These are phyloP conservation scores for Clitopilus hobsonii DNA, from an alignment of 768 basidiomycete genomes.

Conservation along the genomic window DNA sequence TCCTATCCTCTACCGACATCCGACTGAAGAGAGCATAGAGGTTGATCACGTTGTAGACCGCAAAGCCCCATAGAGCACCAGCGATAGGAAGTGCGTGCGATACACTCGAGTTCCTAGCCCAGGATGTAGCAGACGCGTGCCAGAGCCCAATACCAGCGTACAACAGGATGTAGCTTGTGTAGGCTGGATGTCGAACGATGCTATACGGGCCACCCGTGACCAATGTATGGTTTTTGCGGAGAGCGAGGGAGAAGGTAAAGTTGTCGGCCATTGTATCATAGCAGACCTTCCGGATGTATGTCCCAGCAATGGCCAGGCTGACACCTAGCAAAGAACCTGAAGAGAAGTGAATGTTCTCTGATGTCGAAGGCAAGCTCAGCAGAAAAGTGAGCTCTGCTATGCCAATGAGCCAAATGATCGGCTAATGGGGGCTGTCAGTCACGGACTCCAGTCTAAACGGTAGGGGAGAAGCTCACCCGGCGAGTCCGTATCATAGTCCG, in stretches of 20 bases:
- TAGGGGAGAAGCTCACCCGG: neutral
- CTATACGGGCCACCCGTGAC: slow-evolving; percentile 35
- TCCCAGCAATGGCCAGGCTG: slow-evolving; percentile 19
- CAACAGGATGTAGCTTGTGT: slow-evolving; percentile 8
- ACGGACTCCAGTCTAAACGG: neutral
- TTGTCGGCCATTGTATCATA: slow-evolving; percentile 29
- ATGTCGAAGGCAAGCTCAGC: neutral
- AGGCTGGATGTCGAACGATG: slow-evolving; percentile 36
- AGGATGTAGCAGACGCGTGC: neutral
- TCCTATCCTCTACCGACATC: neutral
- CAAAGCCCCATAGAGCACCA: neutral
- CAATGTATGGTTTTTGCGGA: slow-evolving; percentile 28
- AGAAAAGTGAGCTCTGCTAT: neutral
- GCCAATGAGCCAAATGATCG: neutral
- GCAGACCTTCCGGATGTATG: slow-evolving; percentile 28
- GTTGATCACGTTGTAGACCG: neutral
- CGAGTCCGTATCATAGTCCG: neutral
- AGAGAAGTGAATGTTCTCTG: neutral
- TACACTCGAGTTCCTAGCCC: neutral
- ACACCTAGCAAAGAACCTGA: slow-evolving; percentile 22
- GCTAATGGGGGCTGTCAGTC: neutral
- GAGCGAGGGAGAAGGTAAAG: slow-evolving; percentile 36
- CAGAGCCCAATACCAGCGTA: neutral
- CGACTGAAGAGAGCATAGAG: neutral
- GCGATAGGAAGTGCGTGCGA: neutral